These are phyloP conservation scores for Arachnomyces sp. DNA, from an alignment of 2,329 filamentous ascomycete genomes.

Conservation along the genomic window DNA sequence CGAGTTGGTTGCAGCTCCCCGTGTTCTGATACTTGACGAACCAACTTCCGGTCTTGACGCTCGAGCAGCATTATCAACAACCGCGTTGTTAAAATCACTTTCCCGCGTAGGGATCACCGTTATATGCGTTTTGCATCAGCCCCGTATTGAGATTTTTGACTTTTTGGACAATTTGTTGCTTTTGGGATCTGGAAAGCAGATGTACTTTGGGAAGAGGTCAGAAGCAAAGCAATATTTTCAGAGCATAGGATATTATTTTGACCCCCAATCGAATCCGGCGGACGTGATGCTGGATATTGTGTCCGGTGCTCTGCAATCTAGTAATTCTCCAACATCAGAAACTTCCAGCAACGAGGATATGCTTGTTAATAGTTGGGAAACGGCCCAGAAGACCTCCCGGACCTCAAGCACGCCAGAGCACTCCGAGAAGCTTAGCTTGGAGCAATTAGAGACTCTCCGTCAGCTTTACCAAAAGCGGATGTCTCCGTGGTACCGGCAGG, in stretches of 20 bases:
- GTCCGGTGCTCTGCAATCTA: no score
- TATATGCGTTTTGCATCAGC: slow-evolving; percentile 58
- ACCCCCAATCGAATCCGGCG: slow-evolving; percentile 44
- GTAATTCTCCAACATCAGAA: no score
- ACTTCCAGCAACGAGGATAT: no score
- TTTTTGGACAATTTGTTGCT: slow-evolving; percentile 51
- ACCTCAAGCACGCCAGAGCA: no score
- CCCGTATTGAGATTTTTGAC: slow-evolving; percentile 52
- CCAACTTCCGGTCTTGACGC: slow-evolving; percentile 50
- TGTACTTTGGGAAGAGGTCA: slow-evolving; percentile 46
- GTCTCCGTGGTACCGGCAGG: no score
- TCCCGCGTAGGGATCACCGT: slow-evolving; percentile 48
- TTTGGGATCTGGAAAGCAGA: slow-evolving; percentile 47
- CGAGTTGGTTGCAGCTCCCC: slow-evolving; percentile 51
- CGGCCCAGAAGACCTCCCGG: no score
- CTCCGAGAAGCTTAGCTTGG: no score
- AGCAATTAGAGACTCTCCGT: no score
- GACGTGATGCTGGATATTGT: no score
- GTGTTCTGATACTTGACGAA: slow-evolving; percentile 50
- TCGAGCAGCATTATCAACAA: slow-evolving; percentile 49
- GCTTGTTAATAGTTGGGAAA: no score
- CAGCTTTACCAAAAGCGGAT: no score
- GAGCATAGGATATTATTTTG: slow-evolving; percentile 45
- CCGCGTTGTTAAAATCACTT: slow-evolving; percentile 50
- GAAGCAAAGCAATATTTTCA: slow-evolving; percentile 46